Conservation (phyloP, 176 grass and related monocot genomes). For the Alloteropsis semialata region DNA sequence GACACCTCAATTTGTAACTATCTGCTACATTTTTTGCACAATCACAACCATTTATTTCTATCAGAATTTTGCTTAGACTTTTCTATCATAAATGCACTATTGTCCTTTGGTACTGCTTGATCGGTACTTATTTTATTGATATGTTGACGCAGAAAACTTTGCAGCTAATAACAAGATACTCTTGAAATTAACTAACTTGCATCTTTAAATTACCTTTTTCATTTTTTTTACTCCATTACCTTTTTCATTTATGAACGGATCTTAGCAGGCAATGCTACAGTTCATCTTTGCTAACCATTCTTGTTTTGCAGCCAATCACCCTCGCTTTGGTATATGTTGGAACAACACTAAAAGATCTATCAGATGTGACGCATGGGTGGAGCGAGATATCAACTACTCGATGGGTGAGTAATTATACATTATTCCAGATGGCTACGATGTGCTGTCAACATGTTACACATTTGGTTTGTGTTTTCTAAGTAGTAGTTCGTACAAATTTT, state of each 20-base stretch:
- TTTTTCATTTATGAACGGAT: background rate
- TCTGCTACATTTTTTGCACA: background rate
- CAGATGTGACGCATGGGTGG: slow-evolving; percentile 99
- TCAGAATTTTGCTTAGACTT: background rate
- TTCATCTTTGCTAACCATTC: slow-evolving; percentile 24
- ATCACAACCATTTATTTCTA: background rate
- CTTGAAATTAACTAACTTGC: background rate
- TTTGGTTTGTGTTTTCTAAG: background rate
- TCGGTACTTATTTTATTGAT: background rate
- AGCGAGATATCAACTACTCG: slow-evolving; percentile 87
- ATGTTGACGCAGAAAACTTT: background rate
- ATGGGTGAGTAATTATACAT: slow-evolving; percentile 57
- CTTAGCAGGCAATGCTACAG: background rate
- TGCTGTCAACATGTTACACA: background rate
- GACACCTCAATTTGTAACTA: background rate
- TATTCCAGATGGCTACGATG: slow-evolving; percentile 13
- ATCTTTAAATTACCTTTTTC: background rate
- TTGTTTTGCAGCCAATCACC: slow-evolving; percentile 80
- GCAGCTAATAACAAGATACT: background rate
- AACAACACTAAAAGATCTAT: slow-evolving; percentile 97
- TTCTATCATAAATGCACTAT: background rate
- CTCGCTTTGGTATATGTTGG: slow-evolving; percentile 93
- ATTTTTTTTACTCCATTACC: background rate
- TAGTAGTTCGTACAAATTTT: background rate
- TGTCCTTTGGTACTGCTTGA: background rate